Base-by-base conservation (phyloP, 768 basidiomycete species). In the Xanthoconium purpureum region DNA sequence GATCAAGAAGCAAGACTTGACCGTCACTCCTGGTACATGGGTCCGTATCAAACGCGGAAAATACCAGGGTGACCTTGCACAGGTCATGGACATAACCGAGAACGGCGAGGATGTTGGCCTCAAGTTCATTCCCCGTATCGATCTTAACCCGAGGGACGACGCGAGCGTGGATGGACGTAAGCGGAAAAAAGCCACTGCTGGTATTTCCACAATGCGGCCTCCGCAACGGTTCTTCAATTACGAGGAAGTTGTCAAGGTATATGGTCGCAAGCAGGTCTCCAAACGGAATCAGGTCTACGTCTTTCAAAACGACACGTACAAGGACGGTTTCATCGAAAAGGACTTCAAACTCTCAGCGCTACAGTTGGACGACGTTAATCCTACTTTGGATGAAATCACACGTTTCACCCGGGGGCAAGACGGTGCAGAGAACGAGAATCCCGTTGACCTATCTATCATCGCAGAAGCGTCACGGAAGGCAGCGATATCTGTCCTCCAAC, bases 61-160 rank as follows among this genome's bases (percentile, higher is more conserved):
- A 67, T 97, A 99, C 68, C 81, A 88, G 42, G 93, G 94, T 15
- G 97, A 99, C 72, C 77, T 99, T 47, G 97, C 97, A 1, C 94
- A 97, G 69, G 92, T 99, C 48, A 79, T 96, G 74, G 95, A 97
- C 68, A 82, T 96, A 57, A 91, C 91, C 18, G 91, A 98, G 73
- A 92, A 91, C 55, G 88, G 91, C 51, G 95, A 98, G 66, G 91
- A 94, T 49, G 89, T 94, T 47, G 93, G 90, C 1, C 80, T 98
- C 63, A 89, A 92, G 69, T 94, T 97, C 68, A 84, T 99, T 56
- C 97, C 97, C n/a, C 90, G 97, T 66, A 97, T 99, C 69, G 97
- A 99, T 74, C 78, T 98, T 50, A 91, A 88, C 56, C 96, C 96
- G 33, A 84, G 87, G 54, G 94, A 97, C 56, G 90, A 92, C 37